Base-by-base conservation (phyloP, 768 basidiomycete species). In the Agaricus blazei region DNA sequence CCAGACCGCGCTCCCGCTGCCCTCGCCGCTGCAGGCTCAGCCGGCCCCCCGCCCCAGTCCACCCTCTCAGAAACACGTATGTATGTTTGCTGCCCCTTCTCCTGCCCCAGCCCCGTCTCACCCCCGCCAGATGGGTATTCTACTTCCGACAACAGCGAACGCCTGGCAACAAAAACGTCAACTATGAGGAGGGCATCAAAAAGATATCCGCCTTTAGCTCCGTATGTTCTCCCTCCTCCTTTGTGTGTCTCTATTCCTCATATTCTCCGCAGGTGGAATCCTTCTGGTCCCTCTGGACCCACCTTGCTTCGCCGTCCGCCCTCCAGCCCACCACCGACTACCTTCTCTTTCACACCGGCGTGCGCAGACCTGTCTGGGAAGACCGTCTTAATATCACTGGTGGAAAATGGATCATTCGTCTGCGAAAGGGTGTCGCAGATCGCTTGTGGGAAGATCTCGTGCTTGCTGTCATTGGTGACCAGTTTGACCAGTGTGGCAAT, bases 171-270 rank as follows among this genome's bases (percentile, higher is more conserved):
- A 96, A 94, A 72, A 85, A 90, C 59, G 79, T 85, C 9, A 93
- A 83, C 65, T 97, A 98, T 65, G 94, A 97, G 64, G 93, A 96
- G 65, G 93, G 93, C 28, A 96, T 98, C 65, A 93, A 93, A 73
- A 88, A 88, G 70, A 85, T 98, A 46, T 84, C 93, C 4, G 84
- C 90, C 4, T 96, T 95, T 66, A 85, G 88, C 61, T 95, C 92
- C 4, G 90, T 92, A 58, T 51, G 85, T 75, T 9, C 15, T 51
- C 50, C 37, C 52, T 15, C 34, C 12, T 50, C 44, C 9, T 45
- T 54, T 48, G 26, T 53, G 34, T 27, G 41, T n/a, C 34, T 29
- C 44, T 14, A 48, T 28, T 19, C 19, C 34, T 37, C 4, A 43
- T 55, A 11, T 43, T 58, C 62, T 19, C 42, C 55, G 2, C 64